Evolutionary conservation across 108 stramenopile species (phyloP).

Genomic region (Skeletonema marinoi): DNA sequence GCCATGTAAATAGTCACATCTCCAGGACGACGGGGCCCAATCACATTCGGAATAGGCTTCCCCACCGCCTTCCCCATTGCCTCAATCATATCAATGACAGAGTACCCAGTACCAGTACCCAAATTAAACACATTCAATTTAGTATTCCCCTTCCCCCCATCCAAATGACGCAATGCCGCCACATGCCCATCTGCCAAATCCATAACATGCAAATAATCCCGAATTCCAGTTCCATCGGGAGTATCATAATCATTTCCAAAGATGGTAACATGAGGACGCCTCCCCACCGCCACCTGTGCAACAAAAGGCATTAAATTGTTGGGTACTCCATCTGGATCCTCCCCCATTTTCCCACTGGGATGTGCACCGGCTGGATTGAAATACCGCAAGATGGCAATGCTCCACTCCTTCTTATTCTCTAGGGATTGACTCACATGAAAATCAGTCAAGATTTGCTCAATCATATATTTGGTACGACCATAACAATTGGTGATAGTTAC

Average conservation of each 20-base stretch:
- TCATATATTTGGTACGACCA: slow-evolving; percentile 98
- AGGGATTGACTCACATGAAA: slow-evolving; percentile 72
- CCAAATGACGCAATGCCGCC: slow-evolving; percentile 86
- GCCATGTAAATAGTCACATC: slow-evolving; percentile 97
- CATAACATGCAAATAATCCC: slow-evolving; percentile 99
- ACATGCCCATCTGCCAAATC: slow-evolving; percentile 96
- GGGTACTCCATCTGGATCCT: slow-evolving; percentile 97
- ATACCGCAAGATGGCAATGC: slow-evolving; percentile 91
- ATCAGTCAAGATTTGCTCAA: slow-evolving; percentile 96
- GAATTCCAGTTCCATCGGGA: slow-evolving; percentile 96
- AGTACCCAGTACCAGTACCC: slow-evolving; percentile 94
- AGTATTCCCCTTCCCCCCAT: slow-evolving; percentile 24
- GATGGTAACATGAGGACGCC: slow-evolving; percentile 92
- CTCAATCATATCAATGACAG: slow-evolving; percentile 94
- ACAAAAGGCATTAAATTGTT: slow-evolving; percentile 99
- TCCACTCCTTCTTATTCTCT: slow-evolving; percentile 57
- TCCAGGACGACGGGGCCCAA: slow-evolving; percentile 90
- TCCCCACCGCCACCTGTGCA: slow-evolving; percentile 96
- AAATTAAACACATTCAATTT: slow-evolving; percentile 90
- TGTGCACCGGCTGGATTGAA: slow-evolving; percentile 99
- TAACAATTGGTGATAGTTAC: slow-evolving; percentile 98
- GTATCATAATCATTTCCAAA: slow-evolving; percentile 97
- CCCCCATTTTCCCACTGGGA: slow-evolving; percentile 95
- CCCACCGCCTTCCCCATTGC: slow-evolving; percentile 95
- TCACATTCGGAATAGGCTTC: slow-evolving; percentile 83